Evolutionary conservation across 345 rosid species (phyloP), one percentile per base, ranked within the genome.

Genomic region (Raphanus sativus): DNA sequence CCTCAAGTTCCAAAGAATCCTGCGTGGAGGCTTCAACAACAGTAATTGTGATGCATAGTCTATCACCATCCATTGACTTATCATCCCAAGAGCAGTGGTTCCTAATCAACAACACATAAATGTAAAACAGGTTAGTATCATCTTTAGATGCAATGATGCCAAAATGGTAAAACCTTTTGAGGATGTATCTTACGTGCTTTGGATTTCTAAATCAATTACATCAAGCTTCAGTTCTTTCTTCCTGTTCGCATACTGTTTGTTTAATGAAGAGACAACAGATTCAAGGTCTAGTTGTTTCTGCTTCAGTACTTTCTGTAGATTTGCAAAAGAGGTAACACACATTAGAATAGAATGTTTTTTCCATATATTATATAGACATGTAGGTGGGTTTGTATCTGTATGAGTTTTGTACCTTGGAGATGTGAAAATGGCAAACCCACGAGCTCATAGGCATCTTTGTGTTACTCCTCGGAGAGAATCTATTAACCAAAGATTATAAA

Each of bases 351-450:
- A 21, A 40, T 55, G 33, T 45, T 40, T 42, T 62, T 30, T 58
- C 15, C 3, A 58, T 48, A 60, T 24, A 60, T 21, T 21, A 21
- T n/a, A n/a, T 21, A 56, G 29, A 42, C 13, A 40, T 2, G 13
- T 56, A 0, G 2, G 1, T 42, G 15, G 25, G 3, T 59, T 15
- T 80, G 9, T 45, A 24, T 64, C 42, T 45, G 52, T 29, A 4
- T 58, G 65, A 34, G 33, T 52, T 59, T 52, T 62, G 25, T 86
- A 94, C 99, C 98, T 95, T 83, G 66, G 75, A 58, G 59, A 92
- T 73, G 79, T 91, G 93, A 71, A 92, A 92, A 79, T 91, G 97
- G 87, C 95, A 88, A 65, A 91, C 89, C 99, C 96, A 95, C 34
- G 94, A 91, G 83, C 88, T 81, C 70, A 80, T 75, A 6, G 24